Evolutionary conservation across 768 basidiomycete genomes (phyloP).

Genomic region (Pulveroboletus sp.): DNA sequence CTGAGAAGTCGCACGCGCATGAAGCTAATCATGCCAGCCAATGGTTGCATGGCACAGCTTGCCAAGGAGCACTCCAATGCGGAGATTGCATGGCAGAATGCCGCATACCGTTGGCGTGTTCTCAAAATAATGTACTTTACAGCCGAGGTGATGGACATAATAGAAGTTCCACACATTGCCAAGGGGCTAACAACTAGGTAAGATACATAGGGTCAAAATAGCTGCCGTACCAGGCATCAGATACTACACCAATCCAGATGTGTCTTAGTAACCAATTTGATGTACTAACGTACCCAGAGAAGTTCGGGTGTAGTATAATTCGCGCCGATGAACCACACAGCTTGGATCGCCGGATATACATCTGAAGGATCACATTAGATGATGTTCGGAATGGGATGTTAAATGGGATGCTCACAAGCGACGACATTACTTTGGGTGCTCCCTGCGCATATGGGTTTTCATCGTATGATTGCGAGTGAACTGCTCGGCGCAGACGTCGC

Average conservation of each 20-base stretch:
- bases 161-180: not conserved
- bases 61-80: slow-evolving; percentile 16
- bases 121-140: not conserved
- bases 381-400: slow-evolving; percentile 1
- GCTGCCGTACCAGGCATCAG: not conserved
- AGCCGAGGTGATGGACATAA: slow-evolving; percentile 6
- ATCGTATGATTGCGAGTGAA: slow-evolving; percentile 28
- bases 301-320: not conserved
- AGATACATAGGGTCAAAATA: slow-evolving; percentile 10
- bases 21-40: not conserved
- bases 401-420: not conserved
- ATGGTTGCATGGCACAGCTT: slow-evolving; percentile 13
- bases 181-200: not conserved
- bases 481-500: slow-evolving; percentile 16
- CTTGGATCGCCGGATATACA: not conserved
- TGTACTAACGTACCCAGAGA: slow-evolving; percentile 1
- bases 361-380: no score
- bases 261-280: not conserved
- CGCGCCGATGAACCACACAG: not conserved
- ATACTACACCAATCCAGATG: not conserved
- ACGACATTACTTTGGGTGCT: slow-evolving; percentile 7
- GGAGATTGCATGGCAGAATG: not conserved
- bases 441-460: slow-evolving; percentile 9
- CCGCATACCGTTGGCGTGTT: not conserved
- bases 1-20: not conserved